Base-by-base conservation (phyloP, 257 asterid species). In the Scutellaria galericulata region DNA sequence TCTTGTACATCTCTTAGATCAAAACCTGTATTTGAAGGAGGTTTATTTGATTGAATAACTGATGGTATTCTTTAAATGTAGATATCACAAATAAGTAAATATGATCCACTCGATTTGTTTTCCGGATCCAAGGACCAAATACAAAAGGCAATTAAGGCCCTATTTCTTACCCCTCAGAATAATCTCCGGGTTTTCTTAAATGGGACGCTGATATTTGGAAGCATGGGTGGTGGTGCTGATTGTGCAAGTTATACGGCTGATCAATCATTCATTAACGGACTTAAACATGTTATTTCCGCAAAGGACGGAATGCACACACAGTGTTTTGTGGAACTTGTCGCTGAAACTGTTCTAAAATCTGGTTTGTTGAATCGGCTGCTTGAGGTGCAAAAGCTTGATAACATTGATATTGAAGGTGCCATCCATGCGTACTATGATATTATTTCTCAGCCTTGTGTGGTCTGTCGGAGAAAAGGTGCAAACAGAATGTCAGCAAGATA, bases 141-240 rank as follows among this genome's bases (percentile, higher is more conserved):
- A 78, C 86, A 52, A 13, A 86, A 85, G 66, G 96, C 99, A 60
- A 80, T 92, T 51, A 77, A 74, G 55, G 83, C 85, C 78, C 91
- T 95, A 35, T 86, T 86, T 64, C 77, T 69, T 44, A 88, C 95
- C 61, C 99, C 99, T 64, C 99, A 92, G 77, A 95, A 92, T 81
- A 95, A 95, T 73, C 90, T 92, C 74, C 84, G 99, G 81, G 94
- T 95, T 63, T 95, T 95, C 85, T 80, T 95, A 81, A 87, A 92
- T 73, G 98, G 99, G 47, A 76, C 86, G 5, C 89, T 88, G 58
- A 77, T 86, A 64, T 87, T 87, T 79, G 99, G 98, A 31, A 89
- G 89, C 73, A 78, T 88, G 89, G 98, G 87, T 53, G 91, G 90
- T 70, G 79, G 70, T 53, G 85, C 85, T 6, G 86, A 86, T 66